Base-by-base conservation (phyloP, 208 protist species). In the Entamoeba moshkovskii region DNA sequence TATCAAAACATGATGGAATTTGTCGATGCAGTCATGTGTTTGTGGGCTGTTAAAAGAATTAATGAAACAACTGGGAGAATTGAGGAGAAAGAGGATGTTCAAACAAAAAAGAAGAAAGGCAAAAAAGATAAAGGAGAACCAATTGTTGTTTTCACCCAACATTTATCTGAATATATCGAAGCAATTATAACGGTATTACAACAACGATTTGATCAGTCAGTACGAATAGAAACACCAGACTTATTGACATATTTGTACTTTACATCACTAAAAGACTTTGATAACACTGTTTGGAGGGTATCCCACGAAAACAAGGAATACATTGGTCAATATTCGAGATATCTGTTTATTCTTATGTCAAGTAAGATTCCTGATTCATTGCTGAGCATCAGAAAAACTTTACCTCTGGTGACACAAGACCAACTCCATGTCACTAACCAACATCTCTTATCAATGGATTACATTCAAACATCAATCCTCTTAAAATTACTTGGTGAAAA, bases 1-100 rank as follows among this genome's bases (percentile, higher is more conserved):
- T 73, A 73, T 73, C 59, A 73, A 73, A 73, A 73, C 22, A 73
- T 73, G 59, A 73, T 73, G 59, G 59, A 73, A 38, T 73, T 73
- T 73, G 59, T 73, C 6, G 59, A 73, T 38, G 59, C 59, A 25
- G 3, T 73, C 22, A 73, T 73, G 59, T 73, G 59, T 73, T 38
- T 73, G 22, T 73, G 59, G 59, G 29, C 59, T 73, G 59, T 73
- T 38, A 73, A 73, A 73, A 25, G 59, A 73, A 73, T 73, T 73
- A 73, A 73, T 73, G 59, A 73, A 73, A 29, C 59, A 3, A 73
- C 59, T 11, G 29, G 29, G 29, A 0, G n/a, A 25, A 3, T 73
- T 73, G 59, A 73, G 0, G 59, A 25, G 22, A 38, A 73, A 42
- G 59, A 73, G 22, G 22, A 73, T 42, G 6, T n/a, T 11, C 6